Conservation (phyloP, 768 basidiomycete genomes). For the Collybiopsis confluens region DNA sequence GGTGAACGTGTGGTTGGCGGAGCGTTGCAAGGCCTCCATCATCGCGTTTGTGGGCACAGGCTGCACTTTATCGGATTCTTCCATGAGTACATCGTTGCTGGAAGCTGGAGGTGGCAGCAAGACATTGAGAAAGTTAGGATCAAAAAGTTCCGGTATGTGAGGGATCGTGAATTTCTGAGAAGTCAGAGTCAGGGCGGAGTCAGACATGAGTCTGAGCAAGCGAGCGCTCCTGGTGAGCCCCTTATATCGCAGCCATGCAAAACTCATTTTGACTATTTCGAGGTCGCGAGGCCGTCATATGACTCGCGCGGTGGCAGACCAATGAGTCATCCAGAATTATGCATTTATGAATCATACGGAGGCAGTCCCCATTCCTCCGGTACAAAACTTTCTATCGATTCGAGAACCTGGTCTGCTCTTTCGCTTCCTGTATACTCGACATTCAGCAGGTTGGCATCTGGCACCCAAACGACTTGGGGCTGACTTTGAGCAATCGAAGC, state of each 20-base stretch:
- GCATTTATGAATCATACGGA: constrained; percentile 39
- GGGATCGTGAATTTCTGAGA: constrained; percentile 51
- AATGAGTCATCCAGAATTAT: background rate
- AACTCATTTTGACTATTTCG: too few species aligned
- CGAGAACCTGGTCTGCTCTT: constrained; percentile 54
- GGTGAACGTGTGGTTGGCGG: constrained; percentile 42
- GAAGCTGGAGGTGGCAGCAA: constrained; percentile 42
- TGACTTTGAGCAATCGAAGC: background rate
- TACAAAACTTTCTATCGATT: constrained; percentile 66
- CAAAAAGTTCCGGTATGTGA: constrained; percentile 51
- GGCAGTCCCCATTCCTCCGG: constrained; percentile 85
- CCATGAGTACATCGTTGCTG: background rate
- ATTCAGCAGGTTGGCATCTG: constrained; percentile 62
- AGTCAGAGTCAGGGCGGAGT: background rate
- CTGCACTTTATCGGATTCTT: background rate
- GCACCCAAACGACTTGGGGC: constrained; percentile 74
- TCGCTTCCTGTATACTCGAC: constrained; percentile 45
- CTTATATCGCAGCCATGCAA: too few species aligned
- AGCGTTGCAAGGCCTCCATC: constrained; percentile 48
- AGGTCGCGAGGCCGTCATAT: too few species aligned
- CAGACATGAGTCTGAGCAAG: too few species aligned
- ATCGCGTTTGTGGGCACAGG: constrained; percentile 38
- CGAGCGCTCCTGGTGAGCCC: too few species aligned
- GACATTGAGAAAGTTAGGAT: constrained; percentile 51
- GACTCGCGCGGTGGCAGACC: too few species aligned